These are phyloP conservation scores for Monosporascus sp. DNA, from an alignment of 2,329 filamentous ascomycete genomes.

Conservation along the genomic window DNA sequence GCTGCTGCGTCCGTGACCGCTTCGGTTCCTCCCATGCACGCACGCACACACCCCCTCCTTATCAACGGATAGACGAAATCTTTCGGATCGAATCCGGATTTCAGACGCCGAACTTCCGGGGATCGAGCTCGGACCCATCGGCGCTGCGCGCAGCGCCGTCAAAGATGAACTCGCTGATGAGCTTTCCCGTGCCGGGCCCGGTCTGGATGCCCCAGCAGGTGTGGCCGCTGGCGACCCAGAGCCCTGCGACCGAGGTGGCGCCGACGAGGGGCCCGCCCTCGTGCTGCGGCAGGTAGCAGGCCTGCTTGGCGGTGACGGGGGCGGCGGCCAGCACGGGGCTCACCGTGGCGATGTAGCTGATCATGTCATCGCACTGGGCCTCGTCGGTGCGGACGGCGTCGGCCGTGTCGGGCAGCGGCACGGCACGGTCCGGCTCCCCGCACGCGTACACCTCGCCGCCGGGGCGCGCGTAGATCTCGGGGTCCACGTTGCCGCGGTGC, in stretches of 20 bases:
- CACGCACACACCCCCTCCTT: too few relatives aligned
- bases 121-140: slow-evolving; percentile 60
- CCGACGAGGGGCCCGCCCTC: slow-evolving; percentile 70
- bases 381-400: slow-evolving; percentile 73
- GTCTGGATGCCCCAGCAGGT: slow-evolving; percentile 99
- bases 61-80: too few relatives aligned
- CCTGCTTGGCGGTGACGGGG: slow-evolving; percentile 69
- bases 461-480: slow-evolving; percentile 90
- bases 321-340: slow-evolving; percentile 61
- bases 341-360: slow-evolving; percentile 68
- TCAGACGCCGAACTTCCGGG: slow-evolving; percentile 54
- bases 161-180: slow-evolving; percentile 74
- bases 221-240: slow-evolving; percentile 83
- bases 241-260: slow-evolving; percentile 61
- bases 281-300: slow-evolving; percentile 87
- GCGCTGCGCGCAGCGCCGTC: slow-evolving; percentile 66
- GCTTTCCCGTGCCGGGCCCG: slow-evolving; percentile 76
- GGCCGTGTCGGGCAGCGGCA: slow-evolving; percentile 70
- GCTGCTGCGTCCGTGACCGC: too few relatives aligned
- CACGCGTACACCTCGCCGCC: slow-evolving; percentile 90
- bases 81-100: background rate
- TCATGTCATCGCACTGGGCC: slow-evolving; percentile 74
- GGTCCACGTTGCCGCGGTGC: slow-evolving; percentile 63
- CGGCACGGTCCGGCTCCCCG: slow-evolving; percentile 71
- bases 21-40: too few relatives aligned